Evolutionary conservation across 345 rosid genomes (phyloP).

Genomic region (Abelmoschus esculentus): DNA sequence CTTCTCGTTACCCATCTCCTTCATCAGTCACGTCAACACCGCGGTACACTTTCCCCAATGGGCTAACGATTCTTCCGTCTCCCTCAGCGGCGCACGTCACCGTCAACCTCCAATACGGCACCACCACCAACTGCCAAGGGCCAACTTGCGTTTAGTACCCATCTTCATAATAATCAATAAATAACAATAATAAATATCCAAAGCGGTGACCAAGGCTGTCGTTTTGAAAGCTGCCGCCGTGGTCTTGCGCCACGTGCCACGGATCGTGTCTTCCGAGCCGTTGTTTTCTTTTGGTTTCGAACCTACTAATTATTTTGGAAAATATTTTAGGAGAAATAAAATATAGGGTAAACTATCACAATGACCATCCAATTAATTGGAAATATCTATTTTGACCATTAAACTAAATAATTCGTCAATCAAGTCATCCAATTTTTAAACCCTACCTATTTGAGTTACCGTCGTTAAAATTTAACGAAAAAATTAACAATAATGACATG

Average conservation of each 20-base stretch:
- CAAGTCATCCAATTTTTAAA: no score
- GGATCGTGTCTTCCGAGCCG: constrained; percentile 22
- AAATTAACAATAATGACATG: no score
- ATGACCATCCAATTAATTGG: no score
- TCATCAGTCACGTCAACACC: constrained; percentile 16
- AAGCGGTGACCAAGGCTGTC: constrained; percentile 9
- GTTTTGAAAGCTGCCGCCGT: background rate
- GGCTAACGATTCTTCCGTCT: constrained; percentile 8
- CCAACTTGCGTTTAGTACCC: no score
- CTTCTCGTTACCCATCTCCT: constrained; percentile 13
- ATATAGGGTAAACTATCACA: no score
- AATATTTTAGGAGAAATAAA: no score
- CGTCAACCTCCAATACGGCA: background rate
- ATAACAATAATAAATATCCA: background rate
- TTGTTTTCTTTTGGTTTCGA: background rate
- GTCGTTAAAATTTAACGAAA: no score
- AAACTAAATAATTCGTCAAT: no score
- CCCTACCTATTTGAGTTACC: no score
- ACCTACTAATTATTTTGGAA: background rate
- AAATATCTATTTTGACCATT: no score
- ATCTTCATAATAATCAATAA: no score
- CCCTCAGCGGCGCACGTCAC: background rate
- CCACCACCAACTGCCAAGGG: no score
- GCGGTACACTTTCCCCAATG: constrained; percentile 10
- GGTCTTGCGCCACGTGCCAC: constrained; percentile 17